Base-by-base conservation (phyloP, 108 stramenopile species). In the Nitzschia sp. region DNA sequence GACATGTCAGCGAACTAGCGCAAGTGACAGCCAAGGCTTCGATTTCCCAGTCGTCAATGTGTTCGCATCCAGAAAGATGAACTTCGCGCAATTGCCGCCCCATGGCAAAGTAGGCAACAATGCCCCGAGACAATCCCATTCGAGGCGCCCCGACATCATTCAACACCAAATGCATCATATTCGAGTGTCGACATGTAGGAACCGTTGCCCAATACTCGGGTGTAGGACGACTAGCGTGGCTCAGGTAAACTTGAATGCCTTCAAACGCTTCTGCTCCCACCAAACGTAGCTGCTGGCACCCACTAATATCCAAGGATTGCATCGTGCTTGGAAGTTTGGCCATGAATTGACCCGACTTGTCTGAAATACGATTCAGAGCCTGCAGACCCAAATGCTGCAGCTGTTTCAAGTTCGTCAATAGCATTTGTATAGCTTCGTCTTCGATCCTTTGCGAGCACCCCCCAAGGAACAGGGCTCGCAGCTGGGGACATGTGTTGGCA, bases 51-150 rank as follows among this genome's bases (percentile, higher is more conserved):
- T 77, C 76, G 4, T 19, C 0, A 33, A 77, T 54, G 28, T 66
- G 31, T 42, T 77, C 76, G 35, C 70, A 71, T 23, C 76, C 76
- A 2, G 47, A 24, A 18, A 77, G 46, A 46, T 77, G 64, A 66
- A 77, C 71, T 47, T 77, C 70, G 58, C 76, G 64, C 3, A 77
- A 30, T 4, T 42, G 32, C 23, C 71, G 54, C 24, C 76, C 66
- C 23, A 66, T 34, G 17, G 76, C 70, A 66, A 77, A 67, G 30
- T 59, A 64, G 1, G 71, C 51, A 23, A 77, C 51, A 6, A 31
- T 34, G 5, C 70, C 64, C 9, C 51, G 42, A 3, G 26, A 34
- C 27, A 77, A 30, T 11, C 76, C 76, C 0, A 24, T 24, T 18
- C 70, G 70, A 15, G 70, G 70, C 9, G 26, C 18, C 24, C 76